phyloP scores from a whole-genome alignment of 306 rosid species.

The Quercus cerris region DNA sequence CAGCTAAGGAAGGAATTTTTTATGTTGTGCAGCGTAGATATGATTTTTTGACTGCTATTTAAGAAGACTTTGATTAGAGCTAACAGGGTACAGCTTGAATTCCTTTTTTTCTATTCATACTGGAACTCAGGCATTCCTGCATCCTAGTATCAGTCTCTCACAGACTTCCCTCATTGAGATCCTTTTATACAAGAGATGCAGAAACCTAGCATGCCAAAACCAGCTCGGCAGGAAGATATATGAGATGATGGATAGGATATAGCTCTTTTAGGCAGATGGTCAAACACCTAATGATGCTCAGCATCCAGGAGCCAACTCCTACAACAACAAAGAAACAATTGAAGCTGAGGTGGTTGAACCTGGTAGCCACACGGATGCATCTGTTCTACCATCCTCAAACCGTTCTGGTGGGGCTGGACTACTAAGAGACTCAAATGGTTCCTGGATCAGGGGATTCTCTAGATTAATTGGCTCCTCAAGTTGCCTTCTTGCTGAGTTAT shows the following conservation, averaged over 20 bases:
- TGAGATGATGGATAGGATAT: conserved; percentile 71
- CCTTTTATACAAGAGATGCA: conserved; percentile 81
- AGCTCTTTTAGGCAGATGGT: conserved; percentile 78
- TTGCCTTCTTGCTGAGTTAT: too few relatives aligned
- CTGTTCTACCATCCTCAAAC: too few relatives aligned
- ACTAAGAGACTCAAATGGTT: too few relatives aligned
- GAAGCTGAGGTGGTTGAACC: conserved; percentile 72
- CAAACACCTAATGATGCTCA: conserved; percentile 34
- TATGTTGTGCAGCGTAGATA: conserved; percentile 65
- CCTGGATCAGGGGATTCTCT: too few relatives aligned
- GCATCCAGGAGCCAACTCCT: conserved; percentile 23
- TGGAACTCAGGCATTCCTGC: conserved; percentile 92
- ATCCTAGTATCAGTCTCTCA: conserved; percentile 84
- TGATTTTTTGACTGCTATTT: conserved; percentile 60
- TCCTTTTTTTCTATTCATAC: conserved; percentile 86
- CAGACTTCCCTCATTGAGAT: conserved; percentile 78
- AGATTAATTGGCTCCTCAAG: too few relatives aligned
- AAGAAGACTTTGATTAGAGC: conserved; percentile 76
- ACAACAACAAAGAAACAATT: conserved; percentile 29
- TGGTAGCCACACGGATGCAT: conserved; percentile 14
- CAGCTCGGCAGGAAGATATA: conserved; percentile 90
- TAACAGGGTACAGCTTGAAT: conserved; percentile 88
- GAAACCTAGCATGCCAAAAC: conserved; percentile 90
- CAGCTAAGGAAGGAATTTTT: conserved; percentile 84
- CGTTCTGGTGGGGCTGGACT: too few relatives aligned